These are phyloP conservation scores for Microsporum canis DNA, from an alignment of 2,329 filamentous ascomycete genomes.

Conservation along the genomic window DNA sequence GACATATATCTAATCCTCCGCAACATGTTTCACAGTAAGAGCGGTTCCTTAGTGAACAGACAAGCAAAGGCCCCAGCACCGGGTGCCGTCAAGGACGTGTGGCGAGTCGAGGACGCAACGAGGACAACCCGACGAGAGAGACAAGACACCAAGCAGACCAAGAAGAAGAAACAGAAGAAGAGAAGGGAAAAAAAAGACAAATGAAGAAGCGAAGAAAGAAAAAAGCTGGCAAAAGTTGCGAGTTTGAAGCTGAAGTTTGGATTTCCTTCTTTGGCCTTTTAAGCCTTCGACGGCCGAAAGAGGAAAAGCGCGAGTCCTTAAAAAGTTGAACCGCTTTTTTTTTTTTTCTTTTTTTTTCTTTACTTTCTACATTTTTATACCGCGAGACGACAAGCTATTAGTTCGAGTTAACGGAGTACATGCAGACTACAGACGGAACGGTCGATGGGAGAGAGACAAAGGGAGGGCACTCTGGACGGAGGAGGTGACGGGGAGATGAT, in stretches of 20 bases:
- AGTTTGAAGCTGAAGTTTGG: background rate
- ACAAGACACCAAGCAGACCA: too few species aligned
- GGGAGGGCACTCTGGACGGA: too few species aligned
- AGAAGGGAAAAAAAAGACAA: background rate
- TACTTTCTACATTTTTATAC: background rate
- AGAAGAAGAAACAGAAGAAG: background rate
- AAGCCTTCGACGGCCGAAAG: background rate
- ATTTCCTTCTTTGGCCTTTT: background rate
- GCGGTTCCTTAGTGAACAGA: background rate
- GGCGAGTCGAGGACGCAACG: background rate
- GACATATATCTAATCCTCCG: background rate
- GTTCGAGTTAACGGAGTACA: too few species aligned
- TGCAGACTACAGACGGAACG: too few species aligned
- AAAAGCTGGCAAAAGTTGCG: background rate
- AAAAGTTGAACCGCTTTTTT: background rate
- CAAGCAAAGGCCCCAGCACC: too few species aligned
- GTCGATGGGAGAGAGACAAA: too few species aligned
- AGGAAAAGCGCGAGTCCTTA: background rate
- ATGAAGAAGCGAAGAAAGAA: background rate
- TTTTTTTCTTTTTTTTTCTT: background rate
- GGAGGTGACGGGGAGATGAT: too few species aligned
- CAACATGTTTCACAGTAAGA: conserved; percentile 2
- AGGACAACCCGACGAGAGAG: too few species aligned
- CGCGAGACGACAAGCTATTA: too few species aligned
- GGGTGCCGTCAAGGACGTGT: too few species aligned